Conservation (phyloP, 805 yeast species). For the Ogataea naganishii region DNA sequence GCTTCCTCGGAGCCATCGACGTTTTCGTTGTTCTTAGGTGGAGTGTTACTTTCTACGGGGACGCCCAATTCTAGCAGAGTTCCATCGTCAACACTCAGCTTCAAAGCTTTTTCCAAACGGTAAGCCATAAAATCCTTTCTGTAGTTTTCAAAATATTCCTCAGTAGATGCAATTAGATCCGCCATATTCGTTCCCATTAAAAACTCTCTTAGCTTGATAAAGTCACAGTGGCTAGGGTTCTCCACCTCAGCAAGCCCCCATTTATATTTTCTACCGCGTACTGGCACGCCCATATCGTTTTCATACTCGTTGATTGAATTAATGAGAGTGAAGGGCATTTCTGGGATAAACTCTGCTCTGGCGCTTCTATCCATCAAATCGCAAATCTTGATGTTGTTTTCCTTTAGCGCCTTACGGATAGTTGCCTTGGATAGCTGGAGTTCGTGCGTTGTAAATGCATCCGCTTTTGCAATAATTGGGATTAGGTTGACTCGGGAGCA, state of each 20-base stretch:
- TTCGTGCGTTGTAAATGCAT: constrained; percentile 56
- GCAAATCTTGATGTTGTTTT: constrained; percentile 51
- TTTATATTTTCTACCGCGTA: constrained; percentile 67
- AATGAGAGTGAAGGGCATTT: constrained; percentile 65
- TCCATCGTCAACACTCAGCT: constrained; percentile 12
- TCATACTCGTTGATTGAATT: constrained; percentile 48
- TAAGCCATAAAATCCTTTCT: constrained; percentile 44
- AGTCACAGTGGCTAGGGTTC: constrained; percentile 71
- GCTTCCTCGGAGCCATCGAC: too few relatives aligned
- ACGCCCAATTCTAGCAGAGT: not conserved
- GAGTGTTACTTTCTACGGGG: too few relatives aligned
- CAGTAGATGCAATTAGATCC: constrained; percentile 71
- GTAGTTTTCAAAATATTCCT: constrained; percentile 65
- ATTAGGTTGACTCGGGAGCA: constrained; percentile 68
- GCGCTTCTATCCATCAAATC: constrained; percentile 34
- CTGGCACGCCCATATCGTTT: constrained; percentile 36
- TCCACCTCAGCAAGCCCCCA: constrained; percentile 90
- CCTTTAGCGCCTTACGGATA: constrained; percentile 40
- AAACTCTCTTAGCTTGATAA: constrained; percentile 50
- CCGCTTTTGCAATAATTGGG: constrained; percentile 79
- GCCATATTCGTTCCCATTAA: constrained; percentile 65
- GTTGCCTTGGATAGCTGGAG: constrained; percentile 42
- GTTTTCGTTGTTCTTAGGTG: too few relatives aligned
- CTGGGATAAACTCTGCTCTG: constrained; percentile 24
- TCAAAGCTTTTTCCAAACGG: constrained; percentile 21